Evolutionary conservation across 192 early-diverging fungal genomes (phyloP).

Genomic region (Entomortierella chlamydospora): DNA sequence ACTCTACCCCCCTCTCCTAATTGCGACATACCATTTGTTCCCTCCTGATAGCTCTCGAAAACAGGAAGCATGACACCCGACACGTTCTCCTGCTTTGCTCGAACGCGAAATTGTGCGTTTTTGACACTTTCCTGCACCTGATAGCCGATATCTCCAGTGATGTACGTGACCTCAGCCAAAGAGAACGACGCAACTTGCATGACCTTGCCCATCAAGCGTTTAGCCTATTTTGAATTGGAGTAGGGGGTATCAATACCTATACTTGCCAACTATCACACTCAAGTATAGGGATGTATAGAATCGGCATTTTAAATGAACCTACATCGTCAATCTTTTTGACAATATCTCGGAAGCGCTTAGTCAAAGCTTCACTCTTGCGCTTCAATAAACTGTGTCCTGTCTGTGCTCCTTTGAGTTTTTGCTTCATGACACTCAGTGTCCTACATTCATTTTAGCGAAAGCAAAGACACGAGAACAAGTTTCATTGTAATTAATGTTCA

Average conservation of each 20-base stretch:
- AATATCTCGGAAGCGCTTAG: slow-evolving; percentile 94
- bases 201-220: slow-evolving; percentile 98
- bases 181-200: slow-evolving; percentile 99
- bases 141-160: slow-evolving; percentile 97
- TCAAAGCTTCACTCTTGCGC: slow-evolving; percentile 97
- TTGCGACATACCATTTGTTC: slow-evolving; percentile 78
- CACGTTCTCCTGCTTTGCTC: slow-evolving; percentile 96
- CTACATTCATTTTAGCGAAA: slow-evolving; percentile 54
- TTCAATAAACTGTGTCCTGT: slow-evolving; percentile 98
- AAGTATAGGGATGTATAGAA: background rate
- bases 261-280: background rate
- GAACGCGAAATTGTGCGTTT: slow-evolving; percentile 89
- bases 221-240: slow-evolving; percentile 70
- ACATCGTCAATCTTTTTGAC: slow-evolving; percentile 98
- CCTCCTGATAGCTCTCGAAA: slow-evolving; percentile 90
- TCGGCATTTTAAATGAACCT: slow-evolving; percentile 4
- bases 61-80: slow-evolving; percentile 95
- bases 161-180: slow-evolving; percentile 96
- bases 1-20: too few species aligned
- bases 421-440: slow-evolving; percentile 97
- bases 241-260: background rate
- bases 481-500: too few species aligned
- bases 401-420: slow-evolving; percentile 95
- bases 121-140: slow-evolving; percentile 97
- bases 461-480: background rate